These are phyloP conservation scores for Cutaneotrichosporon cavernicola DNA, from an alignment of 1,284 basidiomycete species.

Conservation along the genomic window DNA sequence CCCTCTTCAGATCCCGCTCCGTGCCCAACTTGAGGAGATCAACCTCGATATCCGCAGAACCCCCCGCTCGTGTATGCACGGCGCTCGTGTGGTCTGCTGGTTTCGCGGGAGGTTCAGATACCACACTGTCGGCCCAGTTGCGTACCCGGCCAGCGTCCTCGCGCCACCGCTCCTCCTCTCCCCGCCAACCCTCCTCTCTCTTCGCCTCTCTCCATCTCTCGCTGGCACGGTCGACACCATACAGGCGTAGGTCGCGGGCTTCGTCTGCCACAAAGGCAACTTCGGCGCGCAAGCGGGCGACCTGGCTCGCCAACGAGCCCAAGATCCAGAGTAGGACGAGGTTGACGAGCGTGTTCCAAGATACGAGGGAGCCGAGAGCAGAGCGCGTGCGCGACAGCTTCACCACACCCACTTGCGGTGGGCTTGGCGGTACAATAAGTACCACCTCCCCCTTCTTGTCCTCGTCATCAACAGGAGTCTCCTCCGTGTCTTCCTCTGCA, in stretches of 20 bases:
- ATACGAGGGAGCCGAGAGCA: conserved; percentile 22
- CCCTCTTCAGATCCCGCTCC: background rate
- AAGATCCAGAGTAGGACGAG: conserved; percentile 41
- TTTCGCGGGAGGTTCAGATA: background rate
- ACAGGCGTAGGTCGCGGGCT: conserved; percentile 39
- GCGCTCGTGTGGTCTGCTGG: conserved; percentile 3
- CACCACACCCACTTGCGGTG: background rate
- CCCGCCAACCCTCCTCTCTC: background rate
- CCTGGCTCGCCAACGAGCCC: conserved; percentile 36
- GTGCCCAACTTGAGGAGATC: background rate
- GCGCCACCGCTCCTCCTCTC: background rate
- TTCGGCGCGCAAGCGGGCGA: conserved; percentile 41
- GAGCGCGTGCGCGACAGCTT: background rate
- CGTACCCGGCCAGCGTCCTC: background rate
- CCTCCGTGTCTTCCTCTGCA: background rate
- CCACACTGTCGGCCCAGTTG: background rate
- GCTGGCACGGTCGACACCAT: conserved; percentile 21
- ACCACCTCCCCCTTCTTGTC: background rate
- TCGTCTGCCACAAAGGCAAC: conserved; percentile 44
- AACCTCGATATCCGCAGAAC: background rate
- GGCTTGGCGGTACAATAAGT: background rate
- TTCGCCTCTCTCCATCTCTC: background rate
- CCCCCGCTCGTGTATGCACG: background rate
- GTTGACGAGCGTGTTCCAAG: conserved; percentile 34
- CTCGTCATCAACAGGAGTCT: background rate